Percentiles rank a stretch among this genome's conserved stretches.
phyloP scores from a whole-genome alignment of 73 alveolate genomes.

The Diophrys appendiculata region DNA sequence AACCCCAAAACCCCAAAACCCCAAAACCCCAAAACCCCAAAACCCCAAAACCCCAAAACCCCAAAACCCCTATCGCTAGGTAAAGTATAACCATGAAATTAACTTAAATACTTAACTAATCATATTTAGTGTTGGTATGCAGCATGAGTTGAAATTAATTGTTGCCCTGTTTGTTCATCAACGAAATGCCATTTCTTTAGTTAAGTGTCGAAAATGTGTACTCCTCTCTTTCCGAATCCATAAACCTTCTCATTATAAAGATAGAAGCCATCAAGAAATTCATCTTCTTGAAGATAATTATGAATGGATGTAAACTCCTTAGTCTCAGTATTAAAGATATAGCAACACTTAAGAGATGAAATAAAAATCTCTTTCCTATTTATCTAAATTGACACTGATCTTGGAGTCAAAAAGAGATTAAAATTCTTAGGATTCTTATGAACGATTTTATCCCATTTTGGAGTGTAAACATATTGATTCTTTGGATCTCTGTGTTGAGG shows the following conservation, averaged over 20 bases:
- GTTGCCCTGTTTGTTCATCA: too few relatives aligned
- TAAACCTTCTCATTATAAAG: not conserved
- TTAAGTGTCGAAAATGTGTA: constrained; percentile 15
- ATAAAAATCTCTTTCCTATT: constrained; percentile 11
- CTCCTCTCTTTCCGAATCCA: constrained; percentile 18
- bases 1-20: too few relatives aligned
- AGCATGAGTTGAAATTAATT: too few relatives aligned
- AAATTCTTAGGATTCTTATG: constrained; percentile 6
- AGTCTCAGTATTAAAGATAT: constrained; percentile 29
- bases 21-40: too few relatives aligned
- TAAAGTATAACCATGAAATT: too few relatives aligned
- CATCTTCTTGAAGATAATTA: constrained; percentile 17
- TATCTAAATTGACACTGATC: constrained; percentile 7
- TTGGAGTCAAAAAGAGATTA: constrained; percentile 18
- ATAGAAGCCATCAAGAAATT: constrained; percentile 18
- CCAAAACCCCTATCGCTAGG: too few relatives aligned
- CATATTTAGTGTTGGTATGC: too few relatives aligned
- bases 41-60: too few relatives aligned
- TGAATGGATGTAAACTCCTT: constrained; percentile 9
- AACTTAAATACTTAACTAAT: too few relatives aligned
- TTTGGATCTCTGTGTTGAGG: not conserved
- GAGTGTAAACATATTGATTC: not conserved
- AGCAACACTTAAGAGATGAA: constrained; percentile 18
- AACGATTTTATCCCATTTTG: constrained; percentile 16
- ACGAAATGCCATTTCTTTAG: too few relatives aligned